Evolutionary conservation across 306 rosid genomes (phyloP).

Genomic region (Lithocarpus polystachyus): DNA sequence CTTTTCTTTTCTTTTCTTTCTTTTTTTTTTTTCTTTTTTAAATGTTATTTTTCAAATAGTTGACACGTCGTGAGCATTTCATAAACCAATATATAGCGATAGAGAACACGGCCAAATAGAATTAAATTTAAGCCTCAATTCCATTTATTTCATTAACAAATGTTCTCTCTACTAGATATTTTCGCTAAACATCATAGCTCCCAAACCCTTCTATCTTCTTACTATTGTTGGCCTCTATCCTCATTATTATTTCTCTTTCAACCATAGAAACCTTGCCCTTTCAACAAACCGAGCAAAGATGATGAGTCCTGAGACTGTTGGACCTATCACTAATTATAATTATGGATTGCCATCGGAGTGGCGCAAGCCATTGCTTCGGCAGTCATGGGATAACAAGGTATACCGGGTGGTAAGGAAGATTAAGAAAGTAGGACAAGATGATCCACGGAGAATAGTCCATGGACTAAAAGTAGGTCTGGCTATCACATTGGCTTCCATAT

Average conservation of each 20-base stretch:
- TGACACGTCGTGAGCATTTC: too few relatives aligned
- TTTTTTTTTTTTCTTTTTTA: too few relatives aligned
- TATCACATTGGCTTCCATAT: conserved; percentile 13
- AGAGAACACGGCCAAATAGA: too few relatives aligned
- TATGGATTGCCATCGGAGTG: background rate
- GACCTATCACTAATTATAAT: background rate
- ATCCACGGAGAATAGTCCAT: conserved; percentile 28
- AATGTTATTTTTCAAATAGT: too few relatives aligned
- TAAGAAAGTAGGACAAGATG: conserved; percentile 28
- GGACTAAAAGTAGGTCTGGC: conserved; percentile 34
- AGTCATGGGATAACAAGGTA: background rate
- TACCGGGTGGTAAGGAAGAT: background rate
- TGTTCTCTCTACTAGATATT: too few relatives aligned
- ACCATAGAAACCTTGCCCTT: background rate
- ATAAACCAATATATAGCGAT: too few relatives aligned
- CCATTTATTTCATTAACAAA: too few relatives aligned
- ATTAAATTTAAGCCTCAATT: too few relatives aligned
- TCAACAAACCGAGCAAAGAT: background rate
- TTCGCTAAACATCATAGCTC: too few relatives aligned
- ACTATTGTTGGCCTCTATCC: too few relatives aligned
- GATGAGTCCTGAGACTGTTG: background rate
- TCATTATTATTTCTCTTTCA: too few relatives aligned
- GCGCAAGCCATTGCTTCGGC: background rate
- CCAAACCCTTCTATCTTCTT: too few relatives aligned
- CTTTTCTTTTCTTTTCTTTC: accelerated